Base-by-base conservation (phyloP, 1,284 basidiomycete genomes). In the Phellinidium pouzarii region DNA sequence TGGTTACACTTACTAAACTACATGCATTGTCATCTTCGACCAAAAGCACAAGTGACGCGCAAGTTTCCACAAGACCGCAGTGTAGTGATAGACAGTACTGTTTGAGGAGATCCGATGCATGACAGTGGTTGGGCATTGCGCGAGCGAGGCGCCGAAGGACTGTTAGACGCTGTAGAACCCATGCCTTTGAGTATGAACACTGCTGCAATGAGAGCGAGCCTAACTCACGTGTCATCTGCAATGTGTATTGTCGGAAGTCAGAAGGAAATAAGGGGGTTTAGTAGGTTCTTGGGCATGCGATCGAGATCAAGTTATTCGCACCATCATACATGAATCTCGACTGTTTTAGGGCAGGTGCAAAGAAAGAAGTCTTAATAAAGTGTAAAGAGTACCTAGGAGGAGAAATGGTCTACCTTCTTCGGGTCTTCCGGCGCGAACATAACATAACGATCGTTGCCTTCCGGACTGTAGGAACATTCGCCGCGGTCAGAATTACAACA, bases 391-490 rank as follows among this genome's bases (percentile, higher is more conserved):
- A 34, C 31, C 31, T 11, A 41, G 40, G 42, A 23, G 44, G 17
- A 20, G 9, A 7, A 47, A 7, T 27, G 60, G 74, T 20, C 50
- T 40, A 85, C 87, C 78, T 89, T 87, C 79, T 90, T 90, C n/a
- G 89, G 88, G 66, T 89, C 88, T 43, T 87, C 80, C 4, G 88
- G 89, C n/a, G 88, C 89, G 52, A 73, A 76, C 44, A 72, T 70
- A 31, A 91, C 82, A 60, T 91, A 91, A 53, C 84, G 75, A 63
- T 90, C 87, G 63, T 91, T 90, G 61, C 88, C 88, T 54, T 76
- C 70, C 2, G 87, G 87, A 41, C 86, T 89, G 59, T 29, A 31
- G 48, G 60, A n/a, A 49, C 25, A n/a, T 37, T 27, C 40, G 38
- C n/a, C 37, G 22, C 20, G 27, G 26, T 40, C 51, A 40, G 31